Percentiles rank a stretch among this genome's conserved stretches.
phyloP scores from a whole-genome alignment of 768 basidiomycete species.

The Rickenella mellea region DNA sequence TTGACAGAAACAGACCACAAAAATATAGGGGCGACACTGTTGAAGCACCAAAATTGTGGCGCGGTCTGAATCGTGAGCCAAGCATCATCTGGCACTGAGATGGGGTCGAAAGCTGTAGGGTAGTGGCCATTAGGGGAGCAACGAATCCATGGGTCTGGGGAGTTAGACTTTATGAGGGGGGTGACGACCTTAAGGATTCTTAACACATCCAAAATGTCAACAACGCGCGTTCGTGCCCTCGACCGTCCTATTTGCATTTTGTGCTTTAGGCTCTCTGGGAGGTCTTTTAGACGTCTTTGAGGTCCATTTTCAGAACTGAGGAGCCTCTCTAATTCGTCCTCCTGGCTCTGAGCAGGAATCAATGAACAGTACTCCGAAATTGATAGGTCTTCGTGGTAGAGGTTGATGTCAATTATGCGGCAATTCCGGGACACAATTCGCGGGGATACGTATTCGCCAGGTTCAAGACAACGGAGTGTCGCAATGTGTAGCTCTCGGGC shows the following conservation, averaged over 20 bases:
- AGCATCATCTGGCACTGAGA: too few species aligned
- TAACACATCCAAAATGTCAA: conserved; percentile 54
- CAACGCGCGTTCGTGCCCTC: conserved; percentile 46
- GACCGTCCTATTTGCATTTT: conserved; percentile 51
- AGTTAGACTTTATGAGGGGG: conserved; percentile 42
- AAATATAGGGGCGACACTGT: conserved; percentile 42
- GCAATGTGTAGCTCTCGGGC: conserved; percentile 55
- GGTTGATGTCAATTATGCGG: conserved; percentile 49
- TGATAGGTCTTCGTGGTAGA: conserved; percentile 57
- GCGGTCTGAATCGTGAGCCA: too few species aligned
- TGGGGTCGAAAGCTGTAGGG: conserved; percentile 34
- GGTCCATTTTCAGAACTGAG: conserved; percentile 39
- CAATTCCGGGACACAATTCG: conserved; percentile 43
- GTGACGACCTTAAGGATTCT: conserved; percentile 45
- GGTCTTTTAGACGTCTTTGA: conserved; percentile 38
- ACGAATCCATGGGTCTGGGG: conserved; percentile 31
- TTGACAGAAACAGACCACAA: conserved; percentile 47
- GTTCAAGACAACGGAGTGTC: conserved; percentile 39
- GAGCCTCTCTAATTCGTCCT: conserved; percentile 45
- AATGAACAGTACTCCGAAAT: conserved; percentile 56
- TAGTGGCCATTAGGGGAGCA: conserved; percentile 34
- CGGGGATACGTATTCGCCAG: conserved; percentile 22
- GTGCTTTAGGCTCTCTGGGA: conserved; percentile 41
- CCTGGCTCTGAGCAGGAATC: conserved; percentile 45
- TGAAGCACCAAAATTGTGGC: conserved; percentile 62